phyloP scores from a whole-genome alignment of 2,329 filamentous ascomycete genomes.

The Penicillium sp. region DNA sequence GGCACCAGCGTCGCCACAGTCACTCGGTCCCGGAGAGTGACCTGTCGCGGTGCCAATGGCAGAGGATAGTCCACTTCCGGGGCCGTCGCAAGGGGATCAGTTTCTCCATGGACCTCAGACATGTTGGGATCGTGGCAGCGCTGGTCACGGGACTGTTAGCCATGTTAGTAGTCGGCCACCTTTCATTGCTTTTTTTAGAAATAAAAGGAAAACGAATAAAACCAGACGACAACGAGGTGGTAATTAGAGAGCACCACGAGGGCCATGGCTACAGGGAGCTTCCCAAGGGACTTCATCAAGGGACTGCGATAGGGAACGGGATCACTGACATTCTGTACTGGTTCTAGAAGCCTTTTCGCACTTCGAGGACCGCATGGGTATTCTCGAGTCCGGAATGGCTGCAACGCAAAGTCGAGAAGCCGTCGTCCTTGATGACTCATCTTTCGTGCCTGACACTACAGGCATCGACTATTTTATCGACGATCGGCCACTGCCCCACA shows the following conservation, averaged over 20 bases:
- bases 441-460: background rate
- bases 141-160: constrained; percentile 35
- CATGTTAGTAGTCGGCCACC: constrained; percentile 32
- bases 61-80: constrained; percentile 54
- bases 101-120: constrained; percentile 37
- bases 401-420: constrained; percentile 37
- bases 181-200: background rate
- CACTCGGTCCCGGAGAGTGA: constrained; percentile 76
- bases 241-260: constrained; percentile 2
- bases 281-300: constrained; percentile 2
- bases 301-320: constrained; percentile 10
- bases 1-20: constrained; percentile 80
- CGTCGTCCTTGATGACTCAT: constrained; percentile 28
- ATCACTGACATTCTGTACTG: constrained; percentile 25
- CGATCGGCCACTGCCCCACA: constrained; percentile 3
- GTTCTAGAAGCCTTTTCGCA: constrained; percentile 28
- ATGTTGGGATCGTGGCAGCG: constrained; percentile 27
- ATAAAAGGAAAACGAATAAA: background rate
- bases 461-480: background rate
- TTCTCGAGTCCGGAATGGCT: constrained; percentile 42
- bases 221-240: background rate
- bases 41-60: constrained; percentile 67
- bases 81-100: constrained; percentile 28
- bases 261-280: constrained; percentile 1
- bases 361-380: constrained; percentile 43